A percentile compares a stretch with the other conserved stretches of the same genome.
These are phyloP conservation scores for Cryphonectria radicalis DNA, from an alignment of 2,329 filamentous ascomycete species.

Conservation along the genomic window DNA sequence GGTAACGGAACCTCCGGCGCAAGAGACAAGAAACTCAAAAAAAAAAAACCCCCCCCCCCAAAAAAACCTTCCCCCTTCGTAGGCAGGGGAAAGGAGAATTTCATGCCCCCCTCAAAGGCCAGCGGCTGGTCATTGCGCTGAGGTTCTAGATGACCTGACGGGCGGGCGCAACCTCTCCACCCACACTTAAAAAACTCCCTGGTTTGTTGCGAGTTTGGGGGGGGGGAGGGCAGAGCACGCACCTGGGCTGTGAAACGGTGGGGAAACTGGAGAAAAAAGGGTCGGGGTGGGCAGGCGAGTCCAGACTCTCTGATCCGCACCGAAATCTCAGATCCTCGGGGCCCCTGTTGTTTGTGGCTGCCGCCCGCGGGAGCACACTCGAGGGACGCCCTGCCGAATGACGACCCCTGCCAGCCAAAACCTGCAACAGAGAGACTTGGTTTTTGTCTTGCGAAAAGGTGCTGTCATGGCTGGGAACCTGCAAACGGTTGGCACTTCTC, in stretches of 20 bases:
- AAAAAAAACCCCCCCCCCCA: no score
- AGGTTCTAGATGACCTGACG: slow-evolving; percentile 21
- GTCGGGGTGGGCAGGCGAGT: slow-evolving; percentile 11
- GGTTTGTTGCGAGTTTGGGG: not conserved
- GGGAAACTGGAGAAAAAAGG: slow-evolving; percentile 25
- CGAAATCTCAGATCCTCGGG: slow-evolving; percentile 26
- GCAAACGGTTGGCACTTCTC: not conserved
- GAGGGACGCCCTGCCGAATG: not conserved
- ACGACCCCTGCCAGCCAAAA: not conserved
- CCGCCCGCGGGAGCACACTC: not conserved
- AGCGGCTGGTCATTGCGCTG: slow-evolving; percentile 15
- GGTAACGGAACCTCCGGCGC: slow-evolving; percentile 18
- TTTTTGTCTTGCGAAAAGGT: not conserved
- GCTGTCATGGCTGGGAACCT: not conserved
- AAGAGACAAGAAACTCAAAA: not conserved
- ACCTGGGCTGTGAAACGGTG: slow-evolving; percentile 23
- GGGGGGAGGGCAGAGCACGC: not conserved
- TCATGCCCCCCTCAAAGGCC: not conserved
- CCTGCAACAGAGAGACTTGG: not conserved
- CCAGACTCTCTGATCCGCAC: slow-evolving; percentile 25
- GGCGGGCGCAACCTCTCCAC: slow-evolving; percentile 7
- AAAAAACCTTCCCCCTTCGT: not conserved
- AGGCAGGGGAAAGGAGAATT: slow-evolving; percentile 4
- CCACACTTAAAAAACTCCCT: slow-evolving; percentile 8
- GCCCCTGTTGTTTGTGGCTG: slow-evolving; percentile 9